A percentile compares a stretch with the other conserved stretches of the same genome.
Evolutionary conservation across 106 monocot species (phyloP).

Genomic region (Phalaenopsis aphrodite): DNA sequence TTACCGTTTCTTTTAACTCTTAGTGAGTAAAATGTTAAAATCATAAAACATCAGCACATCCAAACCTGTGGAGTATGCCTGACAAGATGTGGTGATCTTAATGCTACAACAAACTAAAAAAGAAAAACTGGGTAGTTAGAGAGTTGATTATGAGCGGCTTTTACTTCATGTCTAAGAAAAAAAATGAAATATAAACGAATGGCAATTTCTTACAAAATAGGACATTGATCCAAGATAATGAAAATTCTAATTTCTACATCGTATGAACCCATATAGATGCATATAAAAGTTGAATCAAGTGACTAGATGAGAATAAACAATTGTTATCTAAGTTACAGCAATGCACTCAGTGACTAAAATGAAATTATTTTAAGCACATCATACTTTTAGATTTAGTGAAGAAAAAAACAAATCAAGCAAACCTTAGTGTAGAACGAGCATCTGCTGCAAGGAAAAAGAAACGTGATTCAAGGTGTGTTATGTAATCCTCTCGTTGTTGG

Average conservation of each 20-base stretch:
- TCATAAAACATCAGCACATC: too few species aligned
- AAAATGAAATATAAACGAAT: not conserved
- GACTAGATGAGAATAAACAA: not conserved
- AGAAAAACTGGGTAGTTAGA: not conserved
- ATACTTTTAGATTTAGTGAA: not conserved
- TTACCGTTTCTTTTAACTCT: too few species aligned
- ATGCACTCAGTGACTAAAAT: not conserved
- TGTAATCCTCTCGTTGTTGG: constrained; percentile 72
- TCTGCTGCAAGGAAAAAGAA: constrained; percentile 98
- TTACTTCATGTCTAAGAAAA: not conserved
- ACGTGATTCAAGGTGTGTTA: constrained; percentile 74
- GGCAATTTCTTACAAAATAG: not conserved
- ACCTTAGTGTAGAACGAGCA: constrained; percentile 86
- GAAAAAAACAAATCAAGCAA: not conserved
- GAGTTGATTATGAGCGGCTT: not conserved
- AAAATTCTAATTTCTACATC: not conserved
- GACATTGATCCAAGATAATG: not conserved
- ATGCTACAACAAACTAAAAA: not conserved
- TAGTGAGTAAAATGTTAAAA: too few species aligned
- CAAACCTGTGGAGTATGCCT: too few species aligned
- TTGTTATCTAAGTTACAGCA: not conserved
- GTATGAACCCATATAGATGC: not conserved
- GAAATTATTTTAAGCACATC: not conserved
- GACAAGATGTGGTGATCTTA: not conserved
- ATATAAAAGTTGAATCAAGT: not conserved